Evolutionary conservation across 73 alveolate genomes (phyloP), one percentile per base, ranked within the genome.

Genomic region (Blepharisma japonicum): DNA sequence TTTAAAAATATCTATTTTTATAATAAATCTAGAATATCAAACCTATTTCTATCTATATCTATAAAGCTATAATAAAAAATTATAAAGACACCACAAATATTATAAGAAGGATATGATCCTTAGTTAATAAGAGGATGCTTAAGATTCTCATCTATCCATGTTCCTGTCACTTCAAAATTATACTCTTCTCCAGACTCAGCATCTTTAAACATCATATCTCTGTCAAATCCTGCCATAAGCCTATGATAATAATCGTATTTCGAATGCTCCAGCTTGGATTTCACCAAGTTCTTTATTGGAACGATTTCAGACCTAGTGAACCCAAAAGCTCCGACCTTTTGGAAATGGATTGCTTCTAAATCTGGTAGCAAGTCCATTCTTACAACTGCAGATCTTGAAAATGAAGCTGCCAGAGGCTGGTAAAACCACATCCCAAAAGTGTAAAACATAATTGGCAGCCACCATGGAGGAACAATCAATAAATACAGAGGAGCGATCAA

Each of bases 221-320:
- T 39, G 42, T 32, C 42, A 32, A 32, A 32, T n/a, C 74, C 74
- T 61, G 47, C 74, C 14, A 25, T 14, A 2, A 18, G 5, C 46
- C 47, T 61, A 25, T 14, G 23, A 61, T 61, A 61, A 61, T 18
- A 61, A 39, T 25, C 46, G 23, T 61, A 25, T 25, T 61, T n/a
- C 47, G 74, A 61, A 25, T 61, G 74, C 23, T 61, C 74, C 14
- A 39, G 74, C 46, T 14, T 14, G 14, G 23, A 14, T 39, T 25
- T 61, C 18, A 61, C 74, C 46, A 61, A 61, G 23, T 61, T 61
- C 74, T 25, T 61, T 11, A 61, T 25, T 18, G 74, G 74, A 61
- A 61, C 74, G 18, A 61, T n/a, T 61, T 61, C 74, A 25, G 23
- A n/a, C 47, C 74, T 61, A 20, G 74, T 14, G 23, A 25, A 18